Evolutionary conservation across 1,139 yeast genomes (phyloP).

Genomic region (Debaryomyces psychrophilus): DNA sequence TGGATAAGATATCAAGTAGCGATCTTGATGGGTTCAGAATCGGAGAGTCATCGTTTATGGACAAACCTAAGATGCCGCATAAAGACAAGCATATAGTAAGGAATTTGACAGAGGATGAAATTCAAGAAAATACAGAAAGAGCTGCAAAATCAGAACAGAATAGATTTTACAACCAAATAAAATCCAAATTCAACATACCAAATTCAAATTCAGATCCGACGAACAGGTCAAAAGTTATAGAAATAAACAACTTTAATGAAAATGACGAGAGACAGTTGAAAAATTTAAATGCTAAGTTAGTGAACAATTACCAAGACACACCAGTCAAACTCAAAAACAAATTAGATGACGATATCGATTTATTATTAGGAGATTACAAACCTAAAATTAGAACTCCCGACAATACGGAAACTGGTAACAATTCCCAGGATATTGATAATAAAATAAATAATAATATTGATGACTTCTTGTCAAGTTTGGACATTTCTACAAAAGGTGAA

Average conservation of each 20-base stretch:
- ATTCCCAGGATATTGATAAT: neutral
- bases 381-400: neutral
- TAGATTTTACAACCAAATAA: constrained; percentile 33
- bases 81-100: constrained; percentile 16
- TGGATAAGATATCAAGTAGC: constrained; percentile 29
- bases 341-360: constrained; percentile 24
- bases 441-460: neutral
- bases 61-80: constrained; percentile 5
- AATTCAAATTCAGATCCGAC: constrained; percentile 11
- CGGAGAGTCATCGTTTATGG: constrained; percentile 29
- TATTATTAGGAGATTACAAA: constrained; percentile 17
- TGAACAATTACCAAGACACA: constrained; percentile 9
- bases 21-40: constrained; percentile 42
- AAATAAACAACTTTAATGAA: constrained; percentile 38
- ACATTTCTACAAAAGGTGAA: neutral
- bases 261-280: constrained; percentile 29
- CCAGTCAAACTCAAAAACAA: constrained; percentile 17
- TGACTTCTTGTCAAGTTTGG: constrained; percentile 3
- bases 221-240: constrained; percentile 31
- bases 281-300: constrained; percentile 30
- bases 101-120: constrained; percentile 32
- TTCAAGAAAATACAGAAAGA: constrained; percentile 28
- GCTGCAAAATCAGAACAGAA: constrained; percentile 30
- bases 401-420: neutral
- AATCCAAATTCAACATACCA: constrained; percentile 28